Conservation (phyloP, 2,329 filamentous ascomycete genomes). For the Pseudomassariella vexata region DNA sequence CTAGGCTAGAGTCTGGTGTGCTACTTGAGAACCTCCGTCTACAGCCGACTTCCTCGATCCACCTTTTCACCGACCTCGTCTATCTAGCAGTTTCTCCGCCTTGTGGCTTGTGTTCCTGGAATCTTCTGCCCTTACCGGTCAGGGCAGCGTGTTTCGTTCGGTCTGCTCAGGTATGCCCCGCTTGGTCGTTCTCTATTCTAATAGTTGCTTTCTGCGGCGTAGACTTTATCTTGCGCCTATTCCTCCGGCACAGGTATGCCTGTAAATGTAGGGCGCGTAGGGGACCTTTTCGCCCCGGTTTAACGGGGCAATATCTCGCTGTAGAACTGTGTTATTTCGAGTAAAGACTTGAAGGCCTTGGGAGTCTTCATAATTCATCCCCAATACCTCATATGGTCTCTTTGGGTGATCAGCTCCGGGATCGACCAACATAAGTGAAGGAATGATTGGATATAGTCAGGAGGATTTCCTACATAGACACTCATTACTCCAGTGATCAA, state of each 20-base stretch:
- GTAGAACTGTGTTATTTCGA: neutral
- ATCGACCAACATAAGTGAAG: too few relatives aligned
- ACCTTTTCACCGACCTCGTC: constrained; percentile 1
- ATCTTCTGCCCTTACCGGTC: constrained; percentile 1
- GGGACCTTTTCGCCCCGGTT: neutral
- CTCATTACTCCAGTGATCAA: too few relatives aligned
- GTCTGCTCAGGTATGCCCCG: neutral
- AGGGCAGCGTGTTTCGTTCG: constrained; percentile 1
- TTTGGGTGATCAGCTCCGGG: constrained; percentile 1
- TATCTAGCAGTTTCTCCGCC: constrained; percentile 3
- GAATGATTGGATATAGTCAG: too few relatives aligned
- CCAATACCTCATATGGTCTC: constrained; percentile 1
- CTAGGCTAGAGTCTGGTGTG: constrained; percentile 3
- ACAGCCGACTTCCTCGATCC: constrained; percentile 3
- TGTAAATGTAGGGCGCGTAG: too few relatives aligned
- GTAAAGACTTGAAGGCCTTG: neutral
- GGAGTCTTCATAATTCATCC: constrained; percentile 1
- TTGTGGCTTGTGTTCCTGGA: constrained; percentile 1
- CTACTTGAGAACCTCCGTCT: constrained; percentile 2
- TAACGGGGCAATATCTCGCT: constrained; percentile 1
- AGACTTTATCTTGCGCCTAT: too few relatives aligned
- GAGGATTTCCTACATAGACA: too few relatives aligned
- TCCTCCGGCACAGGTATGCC: too few relatives aligned
- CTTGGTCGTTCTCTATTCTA: neutral
- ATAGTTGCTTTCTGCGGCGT: too few relatives aligned